Base-by-base conservation (phyloP, 2,329 filamentous ascomycete genomes). In the Chaetoscypha palmicola region DNA sequence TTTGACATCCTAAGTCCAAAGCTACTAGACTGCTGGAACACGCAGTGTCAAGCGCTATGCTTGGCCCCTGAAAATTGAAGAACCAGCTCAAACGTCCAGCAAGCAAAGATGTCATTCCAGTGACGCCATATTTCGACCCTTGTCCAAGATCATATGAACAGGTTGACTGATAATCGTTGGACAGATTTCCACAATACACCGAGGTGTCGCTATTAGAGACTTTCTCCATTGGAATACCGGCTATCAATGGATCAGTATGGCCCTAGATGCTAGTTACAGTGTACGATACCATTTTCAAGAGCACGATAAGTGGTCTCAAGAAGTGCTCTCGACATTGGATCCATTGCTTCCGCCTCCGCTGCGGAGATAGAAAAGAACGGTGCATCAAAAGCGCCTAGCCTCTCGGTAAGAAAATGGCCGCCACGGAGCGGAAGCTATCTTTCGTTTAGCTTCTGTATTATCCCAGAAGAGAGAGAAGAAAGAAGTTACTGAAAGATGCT, bases 41-140 rank as follows among this genome's bases (percentile, higher is more conserved):
- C 17, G 72, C 74, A 1, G 75, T 77, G 42, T 78, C 73, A 10
- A 79, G 57, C 0, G 72, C 76, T 58, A 77, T 66, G 50, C 72
- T 76, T 2, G 74, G 70, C 0, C 66, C 66, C 2, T 42, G 53
- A 1, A 78, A 60, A 52, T 78, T 68, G 55, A 73, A 76, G 43
- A 67, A 70, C 55, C 77, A 72, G 0, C 72, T 76, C 11, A 78
- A 66, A 0, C 74, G 67, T 54, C 77, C 77, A 5, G 73, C 56
- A 59, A 76, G 64, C 46, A 77, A 72, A 2, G 56, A 56, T 8
- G 51, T 38, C 1, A 52, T 54, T 1, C 68, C 67, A 1, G 46
- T 40, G 9, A 35, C 35, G 5, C 28, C 26, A 32, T 52, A 53
- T 21, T 39, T 43, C 5, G 35, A n/a, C 12, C n/a, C 14, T 14